phyloP scores from a whole-genome alignment of 2,329 filamentous ascomycete species.

The Arthrobotrys sinensis region DNA sequence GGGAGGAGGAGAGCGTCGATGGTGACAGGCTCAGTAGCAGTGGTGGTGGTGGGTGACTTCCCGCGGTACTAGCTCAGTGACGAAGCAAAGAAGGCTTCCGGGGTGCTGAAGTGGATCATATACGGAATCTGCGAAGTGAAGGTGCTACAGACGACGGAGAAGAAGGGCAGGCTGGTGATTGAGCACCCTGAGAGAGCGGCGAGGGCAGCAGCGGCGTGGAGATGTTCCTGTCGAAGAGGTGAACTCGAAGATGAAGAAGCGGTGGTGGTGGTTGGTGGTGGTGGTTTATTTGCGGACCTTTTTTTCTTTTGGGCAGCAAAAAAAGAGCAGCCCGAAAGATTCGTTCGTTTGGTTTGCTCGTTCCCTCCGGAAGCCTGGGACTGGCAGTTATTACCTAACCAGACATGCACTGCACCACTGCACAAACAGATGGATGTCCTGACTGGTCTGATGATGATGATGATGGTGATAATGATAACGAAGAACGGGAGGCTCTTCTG shows the following conservation, averaged over 20 bases:
- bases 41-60: conserved; percentile 24
- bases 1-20: conserved; percentile 16
- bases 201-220: conserved; percentile 26
- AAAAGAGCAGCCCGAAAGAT: conserved; percentile 23
- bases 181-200: conserved; percentile 30
- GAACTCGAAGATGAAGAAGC: conserved; percentile 24
- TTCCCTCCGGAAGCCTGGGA: neutral
- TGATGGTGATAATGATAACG: conserved; percentile 13
- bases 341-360: conserved; percentile 21
- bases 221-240: conserved; percentile 18
- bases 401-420: neutral
- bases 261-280: conserved; percentile 45
- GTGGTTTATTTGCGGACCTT: conserved; percentile 40
- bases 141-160: conserved; percentile 24
- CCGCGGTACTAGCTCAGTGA: conserved; percentile 57
- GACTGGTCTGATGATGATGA: no score
- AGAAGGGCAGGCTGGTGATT: conserved; percentile 25
- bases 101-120: conserved; percentile 46
- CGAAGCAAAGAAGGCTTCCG: conserved; percentile 53
- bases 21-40: conserved; percentile 4
- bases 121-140: conserved; percentile 43
- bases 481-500: neutral
- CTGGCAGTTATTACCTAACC: conserved; percentile 26
- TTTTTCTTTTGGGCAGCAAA: conserved; percentile 40
- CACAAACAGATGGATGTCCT: no score